phyloP scores from a whole-genome alignment of 2,329 filamentous ascomycete genomes.

The Apiospora marii region DNA sequence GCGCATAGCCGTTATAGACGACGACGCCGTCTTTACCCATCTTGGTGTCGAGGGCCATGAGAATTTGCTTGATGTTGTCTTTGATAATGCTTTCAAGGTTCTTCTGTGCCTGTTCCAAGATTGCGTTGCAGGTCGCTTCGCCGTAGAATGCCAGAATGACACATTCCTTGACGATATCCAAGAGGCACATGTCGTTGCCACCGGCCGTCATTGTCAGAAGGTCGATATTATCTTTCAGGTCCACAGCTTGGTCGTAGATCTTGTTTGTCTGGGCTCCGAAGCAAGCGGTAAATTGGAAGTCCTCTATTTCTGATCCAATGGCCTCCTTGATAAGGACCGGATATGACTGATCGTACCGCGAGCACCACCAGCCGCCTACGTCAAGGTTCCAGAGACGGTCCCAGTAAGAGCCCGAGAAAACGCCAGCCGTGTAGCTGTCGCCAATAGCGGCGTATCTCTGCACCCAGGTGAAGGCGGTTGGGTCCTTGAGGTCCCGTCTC shows the following conservation, averaged over 20 bases:
- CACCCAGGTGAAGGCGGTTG: conserved; percentile 39
- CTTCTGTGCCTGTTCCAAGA: conserved; percentile 36
- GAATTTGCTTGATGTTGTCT: conserved; percentile 38
- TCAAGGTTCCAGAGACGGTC: conserved; percentile 30
- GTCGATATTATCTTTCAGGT: conserved; percentile 40
- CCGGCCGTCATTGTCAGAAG: conserved; percentile 47
- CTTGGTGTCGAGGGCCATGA: conserved; percentile 39
- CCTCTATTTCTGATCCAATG: conserved; percentile 31
- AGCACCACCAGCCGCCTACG: conserved; percentile 36
- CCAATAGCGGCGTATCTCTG: conserved; percentile 45
- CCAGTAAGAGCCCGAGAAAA: conserved; percentile 38
- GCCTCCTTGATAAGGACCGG: conserved; percentile 32
- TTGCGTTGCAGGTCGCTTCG: conserved; percentile 31
- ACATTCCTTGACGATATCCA: conserved; percentile 32
- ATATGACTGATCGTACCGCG: conserved; percentile 41
- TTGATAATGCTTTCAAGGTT: conserved; percentile 40
- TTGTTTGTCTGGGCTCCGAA: conserved; percentile 37
- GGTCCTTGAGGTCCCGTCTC: conserved; percentile 18
- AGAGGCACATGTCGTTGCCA: conserved; percentile 49
- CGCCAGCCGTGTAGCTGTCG: conserved; percentile 48
- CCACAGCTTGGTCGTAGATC: conserved; percentile 40
- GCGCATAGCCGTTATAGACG: conserved; percentile 41
- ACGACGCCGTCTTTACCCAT: conserved; percentile 41
- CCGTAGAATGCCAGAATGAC: conserved; percentile 32
- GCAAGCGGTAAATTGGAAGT: conserved; percentile 42